A percentile compares a stretch with the other conserved stretches of the same genome.
Conservation (phyloP, 352 stramenopile species). For the Phytophthora pseudosyringae region DNA sequence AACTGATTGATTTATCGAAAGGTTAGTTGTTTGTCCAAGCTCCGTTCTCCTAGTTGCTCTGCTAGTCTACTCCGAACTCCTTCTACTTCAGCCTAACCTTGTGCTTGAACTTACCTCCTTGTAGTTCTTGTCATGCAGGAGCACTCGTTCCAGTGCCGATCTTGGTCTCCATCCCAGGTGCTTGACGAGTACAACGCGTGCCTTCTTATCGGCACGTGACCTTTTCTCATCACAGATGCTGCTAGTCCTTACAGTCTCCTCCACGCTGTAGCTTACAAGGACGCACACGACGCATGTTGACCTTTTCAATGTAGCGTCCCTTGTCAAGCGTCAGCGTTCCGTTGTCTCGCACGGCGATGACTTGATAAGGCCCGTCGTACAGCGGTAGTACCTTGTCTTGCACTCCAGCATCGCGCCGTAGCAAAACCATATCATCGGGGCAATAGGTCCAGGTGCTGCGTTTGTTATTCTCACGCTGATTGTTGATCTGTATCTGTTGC, state of each 20-base stretch:
- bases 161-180: neutral
- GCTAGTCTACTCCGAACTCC: too few relatives aligned
- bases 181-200: neutral
- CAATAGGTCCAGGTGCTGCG: neutral
- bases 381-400: neutral
- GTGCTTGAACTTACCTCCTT: conserved; percentile 1
- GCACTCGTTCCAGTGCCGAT: conserved; percentile 1
- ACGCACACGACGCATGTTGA: conserved; percentile 5
- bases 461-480: conserved; percentile 3
- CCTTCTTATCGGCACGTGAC: neutral
- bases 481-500: neutral
- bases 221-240: neutral
- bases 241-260: conserved; percentile 1
- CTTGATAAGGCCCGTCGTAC: neutral
- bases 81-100: neutral
- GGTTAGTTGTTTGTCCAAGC: too few relatives aligned
- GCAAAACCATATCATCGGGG: neutral
- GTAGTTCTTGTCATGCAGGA: neutral
- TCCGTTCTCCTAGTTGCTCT: too few relatives aligned
- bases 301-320: conserved; percentile 4
- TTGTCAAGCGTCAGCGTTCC: conserved; percentile 11
- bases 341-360: neutral
- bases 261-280: conserved; percentile 3
- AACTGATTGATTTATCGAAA: too few relatives aligned
- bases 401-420: neutral